Percentiles rank a stretch among this genome's conserved stretches.
Evolutionary conservation across 2,329 filamentous ascomycete genomes (phyloP).

Genomic region (Monosporascus sp.): DNA sequence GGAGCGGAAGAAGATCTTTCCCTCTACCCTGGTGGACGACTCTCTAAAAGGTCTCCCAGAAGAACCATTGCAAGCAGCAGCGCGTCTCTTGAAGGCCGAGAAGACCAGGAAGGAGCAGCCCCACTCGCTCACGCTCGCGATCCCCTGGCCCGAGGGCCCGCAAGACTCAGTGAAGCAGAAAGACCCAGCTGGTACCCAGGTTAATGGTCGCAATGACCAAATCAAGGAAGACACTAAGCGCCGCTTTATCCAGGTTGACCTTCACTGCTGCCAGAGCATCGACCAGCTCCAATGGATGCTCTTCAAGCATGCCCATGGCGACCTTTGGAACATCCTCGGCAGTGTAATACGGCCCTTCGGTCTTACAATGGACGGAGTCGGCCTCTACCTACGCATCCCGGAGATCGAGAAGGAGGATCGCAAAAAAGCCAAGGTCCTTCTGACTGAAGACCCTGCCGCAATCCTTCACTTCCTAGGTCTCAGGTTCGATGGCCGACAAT

Average conservation of each 20-base stretch:
- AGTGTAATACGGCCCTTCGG: conserved; percentile 58
- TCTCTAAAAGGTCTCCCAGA: not conserved
- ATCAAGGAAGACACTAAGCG: conserved; percentile 1
- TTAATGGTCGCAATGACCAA: conserved; percentile 6
- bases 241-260: conserved; percentile 63
- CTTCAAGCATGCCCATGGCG: conserved; percentile 68
- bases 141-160: conserved; percentile 44
- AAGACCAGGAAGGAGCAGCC: conserved; percentile 24
- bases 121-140: conserved; percentile 39
- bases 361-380: conserved; percentile 58
- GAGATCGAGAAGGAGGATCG: conserved; percentile 59
- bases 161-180: not conserved
- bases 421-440: conserved; percentile 51
- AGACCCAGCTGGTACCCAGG: no score
- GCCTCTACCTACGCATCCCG: conserved; percentile 59
- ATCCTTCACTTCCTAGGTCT: conserved; percentile 62
- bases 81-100: conserved; percentile 39
- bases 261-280: conserved; percentile 46
- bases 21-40: not conserved
- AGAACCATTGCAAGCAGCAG: conserved; percentile 25
- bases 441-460: conserved; percentile 50
- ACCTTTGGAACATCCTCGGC: conserved; percentile 61
- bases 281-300: conserved; percentile 53
- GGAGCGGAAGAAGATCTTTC: conserved; percentile 16
- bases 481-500: conserved; percentile 35